Evolutionary conservation across 441 rosid genomes (phyloP).

Genomic region (Caryocar brasiliense): DNA sequence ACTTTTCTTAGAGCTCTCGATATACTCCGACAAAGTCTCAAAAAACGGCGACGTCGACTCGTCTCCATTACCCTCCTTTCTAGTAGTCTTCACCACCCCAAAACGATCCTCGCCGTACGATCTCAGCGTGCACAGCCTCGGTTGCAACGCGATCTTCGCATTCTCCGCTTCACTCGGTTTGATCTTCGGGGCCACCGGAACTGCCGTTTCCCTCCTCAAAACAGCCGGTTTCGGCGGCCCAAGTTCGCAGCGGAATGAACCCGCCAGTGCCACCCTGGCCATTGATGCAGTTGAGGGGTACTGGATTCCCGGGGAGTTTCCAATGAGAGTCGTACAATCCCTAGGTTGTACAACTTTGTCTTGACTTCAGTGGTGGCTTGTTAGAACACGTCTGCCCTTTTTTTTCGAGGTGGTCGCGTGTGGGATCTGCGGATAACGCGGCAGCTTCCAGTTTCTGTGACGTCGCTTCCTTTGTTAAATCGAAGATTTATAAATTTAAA

Average conservation of each 20-base stretch:
- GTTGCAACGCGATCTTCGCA: conserved; percentile 64
- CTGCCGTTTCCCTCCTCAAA: conserved; percentile 19
- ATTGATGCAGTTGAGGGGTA: conserved; percentile 12
- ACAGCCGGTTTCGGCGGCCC: conserved; percentile 11
- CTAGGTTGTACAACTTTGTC: too few species aligned
- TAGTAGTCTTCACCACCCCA: conserved; percentile 34
- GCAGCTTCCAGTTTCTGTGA: conserved; percentile 4
- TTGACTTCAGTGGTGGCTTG: conserved; percentile 20
- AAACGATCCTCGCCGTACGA: conserved; percentile 61
- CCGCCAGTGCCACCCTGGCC: conserved; percentile 50
- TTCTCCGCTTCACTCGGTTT: conserved; percentile 26
- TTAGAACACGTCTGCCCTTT: conserved; percentile 18
- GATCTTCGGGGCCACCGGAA: conserved; percentile 22
- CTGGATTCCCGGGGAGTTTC: not conserved
- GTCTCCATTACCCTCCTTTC: conserved; percentile 9
- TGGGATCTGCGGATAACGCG: conserved; percentile 14
- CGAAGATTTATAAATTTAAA: too few species aligned
- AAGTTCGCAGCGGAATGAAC: conserved; percentile 38
- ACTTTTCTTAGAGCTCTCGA: conserved; percentile 78
- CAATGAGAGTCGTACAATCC: too few species aligned
- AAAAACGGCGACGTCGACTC: conserved; percentile 48
- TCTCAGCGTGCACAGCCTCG: conserved; percentile 73
- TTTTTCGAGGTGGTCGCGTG: not conserved
- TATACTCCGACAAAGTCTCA: conserved; percentile 68
- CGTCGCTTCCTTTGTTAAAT: conserved; percentile 25